Conservation (phyloP, 352 stramenopile genomes). For the Phytophthora foliorum region DNA sequence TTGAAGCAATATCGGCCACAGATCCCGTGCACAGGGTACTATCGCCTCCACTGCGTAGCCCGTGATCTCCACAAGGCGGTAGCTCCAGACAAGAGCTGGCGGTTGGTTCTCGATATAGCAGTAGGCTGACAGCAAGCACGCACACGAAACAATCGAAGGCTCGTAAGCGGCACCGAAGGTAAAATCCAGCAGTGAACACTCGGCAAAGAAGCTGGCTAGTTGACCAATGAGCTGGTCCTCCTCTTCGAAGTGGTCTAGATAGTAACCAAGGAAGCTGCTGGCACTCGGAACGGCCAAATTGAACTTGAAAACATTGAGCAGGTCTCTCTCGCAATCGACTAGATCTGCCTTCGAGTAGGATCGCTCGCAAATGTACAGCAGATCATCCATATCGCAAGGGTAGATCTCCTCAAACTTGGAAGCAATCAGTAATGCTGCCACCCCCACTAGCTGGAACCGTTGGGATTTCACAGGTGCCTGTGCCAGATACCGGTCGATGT, state of each 20-base stretch:
- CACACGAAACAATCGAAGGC: conserved; percentile 57
- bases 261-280: conserved; percentile 96
- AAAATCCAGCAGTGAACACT: conserved; percentile 72
- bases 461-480: conserved; percentile 88
- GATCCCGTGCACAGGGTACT: conserved; percentile 46
- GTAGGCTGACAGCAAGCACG: conserved; percentile 59
- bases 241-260: conserved; percentile 87
- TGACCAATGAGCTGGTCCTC: conserved; percentile 47
- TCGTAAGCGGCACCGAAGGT: conserved; percentile 55
- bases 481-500: conserved; percentile 98
- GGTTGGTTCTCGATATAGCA: conserved; percentile 57
- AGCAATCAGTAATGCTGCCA: conserved; percentile 95
- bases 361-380: conserved; percentile 98
- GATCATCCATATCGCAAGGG: conserved; percentile 96
- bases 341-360: conserved; percentile 93
- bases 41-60: conserved; percentile 54
- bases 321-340: conserved; percentile 92
- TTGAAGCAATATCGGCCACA: conserved; percentile 44
- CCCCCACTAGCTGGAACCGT: conserved; percentile 98
- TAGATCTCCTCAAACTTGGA: conserved; percentile 99
- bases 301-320: conserved; percentile 97
- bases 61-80: conserved; percentile 58
- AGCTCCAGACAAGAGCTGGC: conserved; percentile 56
- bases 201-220: conserved; percentile 67
- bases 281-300: conserved; percentile 96